Base-by-base conservation (phyloP, 2,329 filamentous ascomycete species). In the Emmonsiellopsis sp. region DNA sequence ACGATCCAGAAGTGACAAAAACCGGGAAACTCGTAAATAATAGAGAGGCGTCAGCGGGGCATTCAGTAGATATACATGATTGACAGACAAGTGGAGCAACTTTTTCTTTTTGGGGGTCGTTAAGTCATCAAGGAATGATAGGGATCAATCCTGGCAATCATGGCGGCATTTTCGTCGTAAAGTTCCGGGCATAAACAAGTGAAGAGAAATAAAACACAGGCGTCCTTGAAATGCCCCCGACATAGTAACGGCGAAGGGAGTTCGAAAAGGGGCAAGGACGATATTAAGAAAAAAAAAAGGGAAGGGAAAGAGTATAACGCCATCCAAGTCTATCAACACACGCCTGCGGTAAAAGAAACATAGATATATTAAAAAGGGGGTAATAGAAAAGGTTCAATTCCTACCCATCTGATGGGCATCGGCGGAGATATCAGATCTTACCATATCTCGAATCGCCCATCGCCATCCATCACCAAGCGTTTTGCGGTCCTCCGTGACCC, bases 401-500 rank as follows among this genome's bases (percentile, higher is more conserved):
- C 45, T 47, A 47, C 45, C 31, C 45, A 35, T 37, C 32, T 30
- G 16, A 13, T 37, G 31, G 45, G 34, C 30, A 31, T 16, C 35
- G 8, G 35, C 15, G 13, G 35, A 1, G 9, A 38, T 15, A 51
- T 67, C 63, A 37, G 62, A 59, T 38, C 63, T 61, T 52, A 74
- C 74, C 57, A 78, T 62, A 57, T 76, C 71, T 54, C 77, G 71
- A 52, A 82, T 86, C 48, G 83, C 83, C 90, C 89, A 94, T 70
- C 86, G 81, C 89, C 87, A 90, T 59, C 79, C 79, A 61, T 78
- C 71, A 56, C 75, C 74, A 42, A 68, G 61, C 52, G 61, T 65
- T 30, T 62, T 60, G 58, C 78, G 75, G 56, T 79, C 77, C 58
- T 78, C 73, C 50, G 79, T 79, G 58, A 92, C 81, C 93, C 93